Evolutionary conservation across 78 protist genomes (phyloP).

Genomic region (Diacronema lutheri): DNA sequence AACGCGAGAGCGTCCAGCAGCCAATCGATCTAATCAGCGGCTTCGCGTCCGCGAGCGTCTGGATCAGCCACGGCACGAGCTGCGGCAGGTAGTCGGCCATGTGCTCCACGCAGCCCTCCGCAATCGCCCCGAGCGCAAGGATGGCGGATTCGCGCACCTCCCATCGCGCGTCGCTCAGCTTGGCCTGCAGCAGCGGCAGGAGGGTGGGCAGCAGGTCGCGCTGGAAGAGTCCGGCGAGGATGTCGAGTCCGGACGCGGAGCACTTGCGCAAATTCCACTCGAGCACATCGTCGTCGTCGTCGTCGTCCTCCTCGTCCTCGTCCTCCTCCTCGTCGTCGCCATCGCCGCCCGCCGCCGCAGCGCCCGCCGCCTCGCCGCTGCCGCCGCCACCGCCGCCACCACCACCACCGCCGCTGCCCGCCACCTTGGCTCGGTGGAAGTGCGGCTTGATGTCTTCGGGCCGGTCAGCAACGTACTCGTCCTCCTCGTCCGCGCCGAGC

Average conservation of each 20-base stretch:
- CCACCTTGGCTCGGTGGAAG: background rate
- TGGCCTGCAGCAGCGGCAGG: constrained; percentile 53
- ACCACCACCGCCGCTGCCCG: background rate
- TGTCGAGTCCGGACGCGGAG: constrained; percentile 75
- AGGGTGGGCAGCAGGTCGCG: constrained; percentile 48
- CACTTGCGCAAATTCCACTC: constrained; percentile 83
- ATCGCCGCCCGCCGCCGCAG: constrained; percentile 41
- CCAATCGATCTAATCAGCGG: constrained; percentile 74
- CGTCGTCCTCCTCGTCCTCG: constrained; percentile 39
- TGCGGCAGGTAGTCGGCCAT: background rate
- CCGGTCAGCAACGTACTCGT: constrained; percentile 19
- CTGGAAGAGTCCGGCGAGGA: constrained; percentile 36
- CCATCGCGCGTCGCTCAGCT: constrained; percentile 31
- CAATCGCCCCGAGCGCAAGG: constrained; percentile 66
- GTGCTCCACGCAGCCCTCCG: constrained; percentile 11
- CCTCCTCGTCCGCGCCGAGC: constrained; percentile 46
- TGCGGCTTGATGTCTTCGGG: constrained; percentile 46
- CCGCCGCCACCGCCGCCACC: constrained; percentile 4
- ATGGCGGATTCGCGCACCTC: constrained; percentile 64
- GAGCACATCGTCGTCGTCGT: constrained; percentile 9
- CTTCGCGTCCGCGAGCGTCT: background rate
- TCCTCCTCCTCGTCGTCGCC: constrained; percentile 52
- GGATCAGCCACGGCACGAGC: constrained; percentile 12
- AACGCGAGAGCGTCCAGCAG: constrained; percentile 84
- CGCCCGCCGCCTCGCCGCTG: background rate